Base-by-base conservation (phyloP, 2,329 filamentous ascomycete species). In the Aureobasidium lini region DNA sequence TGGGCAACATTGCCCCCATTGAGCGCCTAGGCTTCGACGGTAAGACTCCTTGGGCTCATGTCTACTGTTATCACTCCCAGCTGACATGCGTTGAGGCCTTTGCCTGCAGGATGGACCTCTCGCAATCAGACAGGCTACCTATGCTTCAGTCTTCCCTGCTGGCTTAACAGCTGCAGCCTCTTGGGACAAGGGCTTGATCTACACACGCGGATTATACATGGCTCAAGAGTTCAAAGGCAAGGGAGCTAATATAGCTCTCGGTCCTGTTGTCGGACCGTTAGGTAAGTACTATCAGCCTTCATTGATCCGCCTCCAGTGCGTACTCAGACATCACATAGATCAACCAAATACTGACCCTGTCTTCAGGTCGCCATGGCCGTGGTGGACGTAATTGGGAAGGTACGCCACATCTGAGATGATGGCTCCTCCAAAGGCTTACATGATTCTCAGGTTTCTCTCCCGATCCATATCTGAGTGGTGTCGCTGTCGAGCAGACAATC, bases 1-100 rank as follows among this genome's bases (percentile, higher is more conserved):
- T 86, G 16, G 89, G 88, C 36, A 89, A 91, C 40, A 63, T 88
- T 85, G 67, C 1, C 70, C 63, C 66, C 3, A 61, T 70, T 16
- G 53, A 61, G 13, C 61, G 68, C 11, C 61, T 74, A 13, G 67
- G 69, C 10, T 73, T 71, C 53, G 59, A 62, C 11, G 65, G 48
- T 52, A 39, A 29, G 34, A 13, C 34, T 13, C 13, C 5, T 36
- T 36, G 34, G 2, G n/a, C 6, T 13, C 8, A 13, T 11, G 3
- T 29, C 9, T 28, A 6, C 18, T 37, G 16, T 13, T 36, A 37
- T 7, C 15, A 7, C 8, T n/a, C 8, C 1, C 9, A 32, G 23
- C 23, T 23, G 23, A 23, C 23, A 23, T 23, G 2, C 23, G 23
- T 2, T 23, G 15, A 42, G 37, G 65, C 28, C 67, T 75, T 9